Conservation (phyloP, 2,329 filamentous ascomycete genomes). For the Aureobasidium vineae region DNA sequence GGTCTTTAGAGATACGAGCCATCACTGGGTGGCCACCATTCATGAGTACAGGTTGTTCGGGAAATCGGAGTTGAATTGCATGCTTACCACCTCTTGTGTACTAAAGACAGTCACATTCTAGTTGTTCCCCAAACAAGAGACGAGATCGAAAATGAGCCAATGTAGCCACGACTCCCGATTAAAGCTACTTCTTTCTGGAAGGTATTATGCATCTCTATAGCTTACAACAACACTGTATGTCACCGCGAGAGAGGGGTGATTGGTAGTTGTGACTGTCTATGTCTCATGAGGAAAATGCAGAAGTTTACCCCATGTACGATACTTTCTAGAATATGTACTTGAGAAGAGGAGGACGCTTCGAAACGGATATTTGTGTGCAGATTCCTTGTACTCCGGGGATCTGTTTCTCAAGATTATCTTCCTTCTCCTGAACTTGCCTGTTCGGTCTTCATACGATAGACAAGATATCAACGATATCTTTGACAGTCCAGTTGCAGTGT, state of each 20-base stretch:
- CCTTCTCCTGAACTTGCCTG: slow-evolving; percentile 7
- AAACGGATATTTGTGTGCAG: no score
- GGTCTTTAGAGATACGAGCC: no score
- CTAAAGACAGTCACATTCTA: no score
- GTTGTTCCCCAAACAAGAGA: no score
- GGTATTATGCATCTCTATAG: not conserved
- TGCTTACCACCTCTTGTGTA: no score
- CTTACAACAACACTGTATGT: not conserved
- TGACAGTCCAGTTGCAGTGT: not conserved
- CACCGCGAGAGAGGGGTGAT: no score
- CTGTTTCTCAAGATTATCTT: not conserved
- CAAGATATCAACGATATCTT: not conserved
- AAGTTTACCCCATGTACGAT: not conserved
- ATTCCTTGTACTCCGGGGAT: not conserved
- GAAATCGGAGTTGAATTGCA: no score
- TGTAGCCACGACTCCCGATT: not conserved
- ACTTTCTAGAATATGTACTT: not conserved
- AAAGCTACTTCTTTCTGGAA: not conserved
- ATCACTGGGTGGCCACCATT: no score
- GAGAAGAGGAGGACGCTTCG: no score
- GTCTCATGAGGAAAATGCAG: no score
- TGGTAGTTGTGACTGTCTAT: no score
- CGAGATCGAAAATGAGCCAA: not conserved
- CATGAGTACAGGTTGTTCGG: no score
- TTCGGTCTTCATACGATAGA: not conserved